phyloP scores from a whole-genome alignment of 306 rosid genomes.

The Calophaca sinica region DNA sequence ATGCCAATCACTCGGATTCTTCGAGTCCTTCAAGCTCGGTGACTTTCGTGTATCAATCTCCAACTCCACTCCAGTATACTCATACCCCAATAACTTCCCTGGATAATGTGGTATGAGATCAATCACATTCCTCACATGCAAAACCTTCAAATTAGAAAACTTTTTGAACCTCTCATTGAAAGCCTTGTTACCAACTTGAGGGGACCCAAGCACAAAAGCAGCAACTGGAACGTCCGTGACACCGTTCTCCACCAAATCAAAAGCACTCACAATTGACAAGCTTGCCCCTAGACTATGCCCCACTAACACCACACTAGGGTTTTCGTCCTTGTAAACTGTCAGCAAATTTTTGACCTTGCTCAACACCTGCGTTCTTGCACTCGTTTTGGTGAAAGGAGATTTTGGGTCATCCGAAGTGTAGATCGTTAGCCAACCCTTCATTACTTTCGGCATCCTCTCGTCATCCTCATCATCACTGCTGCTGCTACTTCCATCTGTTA shows the following conservation, averaged over 20 bases:
- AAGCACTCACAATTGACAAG: slow-evolving; percentile 57
- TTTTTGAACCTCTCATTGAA: slow-evolving; percentile 48
- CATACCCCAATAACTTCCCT: slow-evolving; percentile 55
- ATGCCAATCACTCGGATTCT: slow-evolving; percentile 69
- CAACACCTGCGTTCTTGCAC: slow-evolving; percentile 59
- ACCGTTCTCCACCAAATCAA: slow-evolving; percentile 69
- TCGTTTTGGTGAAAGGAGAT: slow-evolving; percentile 58
- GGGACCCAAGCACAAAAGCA: slow-evolving; percentile 63
- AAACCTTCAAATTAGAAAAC: slow-evolving; percentile 47
- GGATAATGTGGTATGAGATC: slow-evolving; percentile 60
- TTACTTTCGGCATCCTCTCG: slow-evolving; percentile 50
- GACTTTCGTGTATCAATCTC: slow-evolving; percentile 65
- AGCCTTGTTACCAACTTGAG: slow-evolving; percentile 55
- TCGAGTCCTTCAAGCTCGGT: slow-evolving; percentile 61
- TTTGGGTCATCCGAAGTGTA: slow-evolving; percentile 59
- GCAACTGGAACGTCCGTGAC: slow-evolving; percentile 56
- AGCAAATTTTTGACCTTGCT: slow-evolving; percentile 43
- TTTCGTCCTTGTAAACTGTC: slow-evolving; percentile 55
- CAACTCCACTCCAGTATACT: slow-evolving; percentile 51
- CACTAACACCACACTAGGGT: slow-evolving; percentile 53
- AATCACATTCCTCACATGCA: slow-evolving; percentile 60
- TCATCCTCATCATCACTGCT: slow-evolving; percentile 32
- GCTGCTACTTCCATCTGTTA: slow-evolving; percentile 27
- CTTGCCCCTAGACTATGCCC: slow-evolving; percentile 78
- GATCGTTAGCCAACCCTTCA: slow-evolving; percentile 77